phyloP scores from a whole-genome alignment of 805 yeast species.

The Peterozyma toletana region DNA sequence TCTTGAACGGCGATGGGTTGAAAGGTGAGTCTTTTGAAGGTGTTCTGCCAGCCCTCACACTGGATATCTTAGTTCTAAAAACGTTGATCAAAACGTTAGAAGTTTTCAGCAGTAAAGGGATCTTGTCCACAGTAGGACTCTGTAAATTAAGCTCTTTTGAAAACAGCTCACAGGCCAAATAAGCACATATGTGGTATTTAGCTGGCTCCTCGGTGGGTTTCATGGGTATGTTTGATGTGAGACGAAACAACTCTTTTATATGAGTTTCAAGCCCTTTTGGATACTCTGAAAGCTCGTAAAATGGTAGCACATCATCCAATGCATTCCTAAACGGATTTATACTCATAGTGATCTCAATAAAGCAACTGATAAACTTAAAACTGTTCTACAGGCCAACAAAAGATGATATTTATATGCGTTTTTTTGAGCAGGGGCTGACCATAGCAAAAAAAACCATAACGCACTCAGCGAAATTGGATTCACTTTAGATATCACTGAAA shows the following conservation, averaged over 20 bases:
- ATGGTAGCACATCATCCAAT: conserved; percentile 44
- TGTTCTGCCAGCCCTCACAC: too few species aligned
- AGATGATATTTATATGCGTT: too few species aligned
- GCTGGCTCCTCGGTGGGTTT: conserved; percentile 55
- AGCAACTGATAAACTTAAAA: neutral
- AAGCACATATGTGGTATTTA: conserved; percentile 62
- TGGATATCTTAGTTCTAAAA: too few species aligned
- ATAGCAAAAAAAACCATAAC: too few species aligned
- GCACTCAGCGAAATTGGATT: too few species aligned
- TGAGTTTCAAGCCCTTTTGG: conserved; percentile 33
- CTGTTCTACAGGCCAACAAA: too few species aligned
- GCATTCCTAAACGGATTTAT: conserved; percentile 24
- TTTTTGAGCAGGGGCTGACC: too few species aligned
- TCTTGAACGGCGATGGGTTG: conserved; percentile 15
- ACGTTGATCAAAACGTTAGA: conserved; percentile 14
- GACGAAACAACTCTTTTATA: conserved; percentile 38
- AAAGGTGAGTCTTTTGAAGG: conserved; percentile 7
- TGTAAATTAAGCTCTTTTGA: conserved; percentile 36
- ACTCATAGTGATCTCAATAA: conserved; percentile 16
- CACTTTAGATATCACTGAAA: too few species aligned
- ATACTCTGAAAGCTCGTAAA: conserved; percentile 29
- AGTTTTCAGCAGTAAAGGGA: conserved; percentile 34
- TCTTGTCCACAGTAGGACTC: conserved; percentile 37
- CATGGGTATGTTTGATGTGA: conserved; percentile 43
- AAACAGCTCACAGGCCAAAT: conserved; percentile 46